Evolutionary conservation across 805 yeast species (phyloP).

Genomic region (Starmera caribaea): DNA sequence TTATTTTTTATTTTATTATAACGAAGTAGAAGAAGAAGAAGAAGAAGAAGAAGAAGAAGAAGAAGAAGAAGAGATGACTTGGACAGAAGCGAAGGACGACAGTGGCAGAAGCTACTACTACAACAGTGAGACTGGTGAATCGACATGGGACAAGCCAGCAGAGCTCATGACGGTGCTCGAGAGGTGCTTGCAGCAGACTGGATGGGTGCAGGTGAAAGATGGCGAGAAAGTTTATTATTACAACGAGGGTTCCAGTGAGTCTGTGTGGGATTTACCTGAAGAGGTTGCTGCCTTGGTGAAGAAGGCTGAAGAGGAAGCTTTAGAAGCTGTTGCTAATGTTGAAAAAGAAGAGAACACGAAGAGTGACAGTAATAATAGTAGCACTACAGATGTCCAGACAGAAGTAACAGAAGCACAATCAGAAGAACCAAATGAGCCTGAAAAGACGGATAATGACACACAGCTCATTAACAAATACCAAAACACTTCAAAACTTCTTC

Average conservation of each 20-base stretch:
- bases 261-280: constrained; percentile 75
- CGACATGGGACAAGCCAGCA: constrained; percentile 78
- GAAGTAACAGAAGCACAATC: no score
- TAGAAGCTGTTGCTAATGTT: neutral
- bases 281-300: constrained; percentile 25
- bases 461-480: constrained; percentile 10
- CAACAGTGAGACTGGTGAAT: constrained; percentile 50
- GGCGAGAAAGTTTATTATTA: constrained; percentile 64
- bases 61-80: constrained; percentile 24
- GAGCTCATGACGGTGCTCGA: constrained; percentile 33
- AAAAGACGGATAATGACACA: neutral
- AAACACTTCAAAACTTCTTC: constrained; percentile 19
- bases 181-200: constrained; percentile 38
- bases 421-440: neutral
- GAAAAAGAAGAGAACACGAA: no score
- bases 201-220: constrained; percentile 44
- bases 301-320: constrained; percentile 2
- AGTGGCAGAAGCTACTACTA: constrained; percentile 68
- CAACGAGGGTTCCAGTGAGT: constrained; percentile 50
- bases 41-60: neutral
- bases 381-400: no score
- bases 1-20: neutral
- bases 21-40: neutral
- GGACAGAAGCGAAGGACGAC: constrained; percentile 59
- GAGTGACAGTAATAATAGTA: no score